Conservation (phyloP, 257 asterid genomes). For the Vinca minor region DNA sequence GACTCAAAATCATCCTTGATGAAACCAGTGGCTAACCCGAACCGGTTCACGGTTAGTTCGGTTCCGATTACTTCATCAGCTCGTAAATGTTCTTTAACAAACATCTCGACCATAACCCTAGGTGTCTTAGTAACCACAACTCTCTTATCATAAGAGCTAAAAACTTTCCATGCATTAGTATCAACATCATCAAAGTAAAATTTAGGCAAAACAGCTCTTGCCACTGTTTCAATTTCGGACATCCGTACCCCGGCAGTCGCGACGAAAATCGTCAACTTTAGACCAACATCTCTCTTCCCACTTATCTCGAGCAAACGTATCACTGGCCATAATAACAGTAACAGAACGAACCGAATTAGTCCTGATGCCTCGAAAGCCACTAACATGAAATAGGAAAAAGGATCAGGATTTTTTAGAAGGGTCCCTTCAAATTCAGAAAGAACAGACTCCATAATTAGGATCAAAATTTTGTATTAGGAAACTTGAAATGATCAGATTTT, state of each 20-base stretch:
- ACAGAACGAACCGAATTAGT: conserved; percentile 46
- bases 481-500: no score
- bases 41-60: conserved; percentile 45
- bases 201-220: conserved; percentile 77
- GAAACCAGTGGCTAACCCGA: conserved; percentile 61
- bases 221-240: conserved; percentile 52
- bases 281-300: conserved; percentile 44
- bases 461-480: no score
- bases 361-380: conserved; percentile 88
- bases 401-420: conserved; percentile 49
- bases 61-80: conserved; percentile 62
- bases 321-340: conserved; percentile 53
- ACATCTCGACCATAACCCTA: conserved; percentile 68
- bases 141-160: conserved; percentile 35
- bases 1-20: conserved; percentile 29
- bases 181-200: conserved; percentile 59
- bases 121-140: conserved; percentile 71
- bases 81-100: conserved; percentile 60
- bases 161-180: conserved; percentile 56
- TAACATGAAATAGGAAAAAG: conserved; percentile 75
- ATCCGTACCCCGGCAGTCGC: conserved; percentile 50
- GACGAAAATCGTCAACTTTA: conserved; percentile 50
- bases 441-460: conserved; percentile 33
- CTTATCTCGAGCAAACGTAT: conserved; percentile 38
- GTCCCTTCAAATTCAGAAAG: conserved; percentile 68